phyloP scores from a whole-genome alignment of 75 land plant genomes.

The Isoetes taiwanensis region DNA sequence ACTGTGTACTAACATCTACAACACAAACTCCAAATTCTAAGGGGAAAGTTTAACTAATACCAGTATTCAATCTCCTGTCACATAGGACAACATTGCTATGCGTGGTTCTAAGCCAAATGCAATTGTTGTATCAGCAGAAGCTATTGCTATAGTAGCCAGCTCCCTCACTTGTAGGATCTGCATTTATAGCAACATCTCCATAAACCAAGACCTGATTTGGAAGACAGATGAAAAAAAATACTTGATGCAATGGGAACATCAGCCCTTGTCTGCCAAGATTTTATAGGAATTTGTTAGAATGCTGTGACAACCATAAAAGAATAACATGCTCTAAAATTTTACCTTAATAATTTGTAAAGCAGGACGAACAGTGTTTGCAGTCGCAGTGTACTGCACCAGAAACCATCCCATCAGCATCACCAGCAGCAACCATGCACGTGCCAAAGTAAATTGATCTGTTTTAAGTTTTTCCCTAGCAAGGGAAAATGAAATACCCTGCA shows the following conservation, averaged over 20 bases:
- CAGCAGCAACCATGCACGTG: constrained; percentile 34
- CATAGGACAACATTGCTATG: constrained; percentile 39
- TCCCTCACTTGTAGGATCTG: constrained; percentile 32
- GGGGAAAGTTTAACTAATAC: neutral
- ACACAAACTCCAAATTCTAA: too few species aligned
- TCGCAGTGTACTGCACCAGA: constrained; percentile 35
- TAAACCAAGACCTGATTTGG: constrained; percentile 30
- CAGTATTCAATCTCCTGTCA: constrained; percentile 34
- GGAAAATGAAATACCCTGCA: constrained; percentile 28
- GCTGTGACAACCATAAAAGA: too few species aligned
- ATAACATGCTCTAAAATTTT: too few species aligned
- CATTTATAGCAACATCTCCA: constrained; percentile 34
- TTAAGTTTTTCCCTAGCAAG: constrained; percentile 14
- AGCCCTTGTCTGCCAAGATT: constrained; percentile 20
- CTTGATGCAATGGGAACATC: constrained; percentile 27
- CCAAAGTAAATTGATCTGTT: constrained; percentile 30
- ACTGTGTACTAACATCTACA: too few species aligned
- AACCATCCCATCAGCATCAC: constrained; percentile 43
- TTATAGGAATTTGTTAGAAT: neutral
- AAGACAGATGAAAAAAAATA: constrained; percentile 34
- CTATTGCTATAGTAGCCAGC: constrained; percentile 29
- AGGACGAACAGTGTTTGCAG: constrained; percentile 38
- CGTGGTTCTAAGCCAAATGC: constrained; percentile 33
- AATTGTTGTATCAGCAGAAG: constrained; percentile 34
- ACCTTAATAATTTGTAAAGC: constrained; percentile 38